These are phyloP conservation scores for Heliophila coronopifolia DNA, from an alignment of 441 rosid genomes.

Conservation along the genomic window DNA sequence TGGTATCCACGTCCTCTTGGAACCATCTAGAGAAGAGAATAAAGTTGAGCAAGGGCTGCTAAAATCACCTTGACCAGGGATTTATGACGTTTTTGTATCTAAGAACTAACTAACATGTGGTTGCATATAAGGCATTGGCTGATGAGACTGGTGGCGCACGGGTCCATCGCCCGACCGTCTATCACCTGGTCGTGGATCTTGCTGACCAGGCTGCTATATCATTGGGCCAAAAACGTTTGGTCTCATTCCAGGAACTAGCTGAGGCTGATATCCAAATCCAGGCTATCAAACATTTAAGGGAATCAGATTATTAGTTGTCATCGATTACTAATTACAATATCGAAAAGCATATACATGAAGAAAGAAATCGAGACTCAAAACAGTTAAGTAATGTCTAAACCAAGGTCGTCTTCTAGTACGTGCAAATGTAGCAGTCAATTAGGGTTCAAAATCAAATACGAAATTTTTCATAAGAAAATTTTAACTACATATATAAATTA, in stretches of 20 bases:
- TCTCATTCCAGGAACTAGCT: constrained; percentile 67
- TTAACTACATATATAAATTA: too few relatives aligned
- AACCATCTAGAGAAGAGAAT: constrained; percentile 36
- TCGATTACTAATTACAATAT: too few relatives aligned
- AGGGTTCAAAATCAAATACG: too few relatives aligned
- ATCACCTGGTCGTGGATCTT: constrained; percentile 57
- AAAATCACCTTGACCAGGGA: not conserved
- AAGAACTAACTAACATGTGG: constrained; percentile 48
- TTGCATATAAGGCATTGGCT: constrained; percentile 48
- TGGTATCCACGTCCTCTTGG: constrained; percentile 46
- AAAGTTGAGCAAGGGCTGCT: not conserved
- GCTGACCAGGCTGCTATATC: constrained; percentile 71
- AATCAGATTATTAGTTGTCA: too few relatives aligned
- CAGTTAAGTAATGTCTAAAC: too few relatives aligned
- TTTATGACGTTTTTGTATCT: not conserved
- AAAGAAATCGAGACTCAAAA: too few relatives aligned
- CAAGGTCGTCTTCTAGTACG: too few relatives aligned
- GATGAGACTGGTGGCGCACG: constrained; percentile 54
- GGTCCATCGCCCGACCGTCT: constrained; percentile 49
- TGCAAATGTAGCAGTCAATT: too few relatives aligned
- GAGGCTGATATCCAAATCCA: constrained; percentile 68
- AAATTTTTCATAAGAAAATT: too few relatives aligned
- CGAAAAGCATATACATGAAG: too few relatives aligned
- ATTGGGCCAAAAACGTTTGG: constrained; percentile 52
- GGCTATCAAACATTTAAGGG: constrained; percentile 32